A percentile compares a stretch with the other conserved stretches of the same genome.
phyloP scores from a whole-genome alignment of 1,284 basidiomycete species.

The Farysia itapuensis region DNA sequence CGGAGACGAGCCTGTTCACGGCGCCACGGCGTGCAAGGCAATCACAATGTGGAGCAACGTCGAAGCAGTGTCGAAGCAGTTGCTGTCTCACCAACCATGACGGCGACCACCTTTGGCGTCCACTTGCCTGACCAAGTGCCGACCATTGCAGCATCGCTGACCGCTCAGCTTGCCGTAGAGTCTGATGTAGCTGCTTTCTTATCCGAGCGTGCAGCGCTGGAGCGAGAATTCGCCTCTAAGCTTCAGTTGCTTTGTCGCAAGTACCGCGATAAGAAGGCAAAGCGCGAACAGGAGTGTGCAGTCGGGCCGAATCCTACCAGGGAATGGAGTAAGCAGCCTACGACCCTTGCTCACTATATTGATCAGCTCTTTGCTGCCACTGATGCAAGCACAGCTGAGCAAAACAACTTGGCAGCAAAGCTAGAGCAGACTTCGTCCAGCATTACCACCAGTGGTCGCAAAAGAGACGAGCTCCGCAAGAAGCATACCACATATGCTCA shows the following conservation, averaged over 20 bases:
- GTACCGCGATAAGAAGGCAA: constrained; percentile 30
- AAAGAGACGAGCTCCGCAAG: constrained; percentile 35
- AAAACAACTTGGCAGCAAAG: constrained; percentile 10
- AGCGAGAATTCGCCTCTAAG: constrained; percentile 40
- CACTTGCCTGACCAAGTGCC: constrained; percentile 31
- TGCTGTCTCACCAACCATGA: too few species aligned
- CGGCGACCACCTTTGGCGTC: constrained; percentile 10
- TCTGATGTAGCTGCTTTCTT: constrained; percentile 32
- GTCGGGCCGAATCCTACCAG: constrained; percentile 34
- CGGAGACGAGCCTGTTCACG: too few species aligned
- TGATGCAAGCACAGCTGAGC: constrained; percentile 14
- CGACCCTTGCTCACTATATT: constrained; percentile 14
- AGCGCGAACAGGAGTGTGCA: constrained; percentile 26
- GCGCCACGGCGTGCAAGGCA: too few species aligned
- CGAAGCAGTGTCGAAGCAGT: too few species aligned
- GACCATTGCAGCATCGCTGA: constrained; percentile 20
- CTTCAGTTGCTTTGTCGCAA: constrained; percentile 34
- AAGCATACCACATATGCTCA: constrained; percentile 25
- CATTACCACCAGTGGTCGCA: constrained; percentile 13
- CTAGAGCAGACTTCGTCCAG: constrained; percentile 20
- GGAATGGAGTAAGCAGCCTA: constrained; percentile 32
- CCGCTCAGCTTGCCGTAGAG: constrained; percentile 30
- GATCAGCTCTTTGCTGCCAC: constrained; percentile 14
- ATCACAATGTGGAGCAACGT: too few species aligned
- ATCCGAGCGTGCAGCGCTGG: constrained; percentile 37